Percentiles rank a stretch among this genome's conserved stretches.
Conservation (phyloP, 495 filamentous ascomycete genomes). For the Cairneyella variabilis region DNA sequence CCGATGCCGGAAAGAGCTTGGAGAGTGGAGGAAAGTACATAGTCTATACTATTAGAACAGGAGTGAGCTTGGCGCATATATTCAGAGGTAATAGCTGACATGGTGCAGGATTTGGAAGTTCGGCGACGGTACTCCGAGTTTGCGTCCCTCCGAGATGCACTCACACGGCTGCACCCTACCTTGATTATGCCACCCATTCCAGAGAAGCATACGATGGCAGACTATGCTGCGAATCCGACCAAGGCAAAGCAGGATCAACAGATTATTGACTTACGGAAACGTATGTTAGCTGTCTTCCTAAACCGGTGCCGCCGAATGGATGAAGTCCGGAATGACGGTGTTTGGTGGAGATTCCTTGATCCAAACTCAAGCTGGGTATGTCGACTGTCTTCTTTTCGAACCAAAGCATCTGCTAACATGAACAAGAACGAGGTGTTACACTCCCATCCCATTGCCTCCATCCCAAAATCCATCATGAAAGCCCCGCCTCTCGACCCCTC, state of each 20-base stretch:
- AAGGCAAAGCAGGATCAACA: slow-evolving; percentile 95
- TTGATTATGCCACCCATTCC: slow-evolving; percentile 95
- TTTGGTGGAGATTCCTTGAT: slow-evolving; percentile 96
- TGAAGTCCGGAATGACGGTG: slow-evolving; percentile 87
- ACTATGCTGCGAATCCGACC: slow-evolving; percentile 96
- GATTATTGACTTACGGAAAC: slow-evolving; percentile 92
- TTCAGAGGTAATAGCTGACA: slow-evolving; percentile 5
- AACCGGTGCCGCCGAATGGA: slow-evolving; percentile 93
- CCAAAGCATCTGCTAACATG: slow-evolving; percentile 29
- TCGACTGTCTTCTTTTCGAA: slow-evolving; percentile 2
- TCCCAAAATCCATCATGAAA: slow-evolving; percentile 90
- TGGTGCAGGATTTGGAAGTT: slow-evolving; percentile 80
- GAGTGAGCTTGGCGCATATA: slow-evolving; percentile 51
- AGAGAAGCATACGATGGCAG: slow-evolving; percentile 97
- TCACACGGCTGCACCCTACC: slow-evolving; percentile 88
- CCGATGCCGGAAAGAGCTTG: slow-evolving; percentile 89
- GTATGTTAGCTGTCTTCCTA: slow-evolving; percentile 92
- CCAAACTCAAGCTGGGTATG: slow-evolving; percentile 97
- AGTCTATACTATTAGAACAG: slow-evolving; percentile 93
- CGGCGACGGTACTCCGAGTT: slow-evolving; percentile 96
- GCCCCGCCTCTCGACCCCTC: slow-evolving; percentile 91
- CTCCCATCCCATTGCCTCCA: slow-evolving; percentile 81
- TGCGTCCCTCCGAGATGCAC: slow-evolving; percentile 81
- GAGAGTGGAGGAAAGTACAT: slow-evolving; percentile 89
- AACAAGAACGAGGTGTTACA: slow-evolving; percentile 85